Percentiles rank a stretch among this genome's conserved stretches.
phyloP scores from a whole-genome alignment of 805 yeast species.

The Candida glaebosa region DNA sequence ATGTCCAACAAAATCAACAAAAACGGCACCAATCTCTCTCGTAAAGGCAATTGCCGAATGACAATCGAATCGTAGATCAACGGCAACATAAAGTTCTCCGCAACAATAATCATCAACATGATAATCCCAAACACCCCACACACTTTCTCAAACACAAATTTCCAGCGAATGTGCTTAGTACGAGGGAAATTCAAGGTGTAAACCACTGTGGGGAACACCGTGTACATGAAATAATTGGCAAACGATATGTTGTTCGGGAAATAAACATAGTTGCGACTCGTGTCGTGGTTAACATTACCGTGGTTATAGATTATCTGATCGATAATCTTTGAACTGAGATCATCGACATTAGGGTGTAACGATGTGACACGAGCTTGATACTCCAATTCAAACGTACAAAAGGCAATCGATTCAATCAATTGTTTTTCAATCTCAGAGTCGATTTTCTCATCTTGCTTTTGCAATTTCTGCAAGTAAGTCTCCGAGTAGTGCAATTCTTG shows the following conservation, averaged over 20 bases:
- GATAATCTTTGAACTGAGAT: slow-evolving; percentile 5
- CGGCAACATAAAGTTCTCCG: slow-evolving; percentile 76
- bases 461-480: slow-evolving; percentile 38
- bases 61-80: slow-evolving; percentile 56
- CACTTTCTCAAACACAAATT: slow-evolving; percentile 63
- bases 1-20: slow-evolving; percentile 65
- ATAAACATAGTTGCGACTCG: slow-evolving; percentile 6
- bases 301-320: slow-evolving; percentile 5
- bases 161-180: slow-evolving; percentile 63
- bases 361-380: slow-evolving; percentile 44
- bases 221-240: slow-evolving; percentile 64
- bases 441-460: slow-evolving; percentile 16
- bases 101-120: slow-evolving; percentile 71
- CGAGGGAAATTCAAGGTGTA: slow-evolving; percentile 83
- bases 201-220: slow-evolving; percentile 88
- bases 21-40: slow-evolving; percentile 43
- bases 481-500: slow-evolving; percentile 53
- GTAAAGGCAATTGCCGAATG: slow-evolving; percentile 48
- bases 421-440: slow-evolving; percentile 24
- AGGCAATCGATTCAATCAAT: slow-evolving; percentile 51
- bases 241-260: slow-evolving; percentile 76
- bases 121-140: slow-evolving; percentile 87
- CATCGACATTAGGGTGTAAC: slow-evolving; percentile 10
- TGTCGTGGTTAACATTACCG: neutral
- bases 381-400: slow-evolving; percentile 69